These are phyloP conservation scores for Eimeria acervulina DNA, from an alignment of 169 alveolate species.

Conservation along the genomic window DNA sequence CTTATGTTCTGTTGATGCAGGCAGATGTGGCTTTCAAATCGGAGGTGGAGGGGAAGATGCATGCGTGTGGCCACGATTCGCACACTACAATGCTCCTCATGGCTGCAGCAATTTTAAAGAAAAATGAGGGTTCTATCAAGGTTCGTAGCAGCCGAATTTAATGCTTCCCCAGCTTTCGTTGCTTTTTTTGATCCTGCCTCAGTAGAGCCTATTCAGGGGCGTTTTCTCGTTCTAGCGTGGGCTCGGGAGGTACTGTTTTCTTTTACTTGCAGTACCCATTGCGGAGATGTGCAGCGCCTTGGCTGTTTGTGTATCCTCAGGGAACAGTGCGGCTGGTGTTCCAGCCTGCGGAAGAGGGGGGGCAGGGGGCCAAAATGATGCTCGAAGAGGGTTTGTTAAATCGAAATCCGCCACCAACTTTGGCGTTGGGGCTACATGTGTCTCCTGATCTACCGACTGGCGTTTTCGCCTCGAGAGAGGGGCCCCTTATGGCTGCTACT, in stretches of 20 bases:
- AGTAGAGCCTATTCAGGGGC: neutral
- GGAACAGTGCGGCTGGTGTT: slow-evolving; percentile 85
- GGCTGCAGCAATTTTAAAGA: slow-evolving; percentile 83
- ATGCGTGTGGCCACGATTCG: slow-evolving; percentile 87
- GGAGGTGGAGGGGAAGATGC: slow-evolving; percentile 82
- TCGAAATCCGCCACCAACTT: slow-evolving; percentile 24
- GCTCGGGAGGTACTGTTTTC: neutral
- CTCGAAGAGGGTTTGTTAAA: slow-evolving; percentile 75
- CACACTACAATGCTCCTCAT: slow-evolving; percentile 86
- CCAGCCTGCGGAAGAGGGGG: slow-evolving; percentile 86
- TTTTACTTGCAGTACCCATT: neutral
- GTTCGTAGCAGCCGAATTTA: slow-evolving; percentile 13
- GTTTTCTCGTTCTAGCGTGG: neutral
- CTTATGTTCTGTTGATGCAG: slow-evolving; percentile 36
- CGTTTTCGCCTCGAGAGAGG: slow-evolving; percentile 49
- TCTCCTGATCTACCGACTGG: slow-evolving; percentile 81
- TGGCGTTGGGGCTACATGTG: slow-evolving; percentile 81
- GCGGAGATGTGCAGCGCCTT: neutral
- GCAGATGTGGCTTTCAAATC: slow-evolving; percentile 79
- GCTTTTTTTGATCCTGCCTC: neutral
- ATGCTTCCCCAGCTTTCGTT: neutral
- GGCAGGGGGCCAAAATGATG: slow-evolving; percentile 84
- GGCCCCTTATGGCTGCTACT: slow-evolving; percentile 81
- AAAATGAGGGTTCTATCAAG: slow-evolving; percentile 52
- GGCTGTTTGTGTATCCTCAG: slow-evolving; percentile 42